Evolutionary conservation across 176 grass and related monocot genomes (phyloP), one percentile per base, ranked within the genome.

Genomic region (Aechmea fasciata): DNA sequence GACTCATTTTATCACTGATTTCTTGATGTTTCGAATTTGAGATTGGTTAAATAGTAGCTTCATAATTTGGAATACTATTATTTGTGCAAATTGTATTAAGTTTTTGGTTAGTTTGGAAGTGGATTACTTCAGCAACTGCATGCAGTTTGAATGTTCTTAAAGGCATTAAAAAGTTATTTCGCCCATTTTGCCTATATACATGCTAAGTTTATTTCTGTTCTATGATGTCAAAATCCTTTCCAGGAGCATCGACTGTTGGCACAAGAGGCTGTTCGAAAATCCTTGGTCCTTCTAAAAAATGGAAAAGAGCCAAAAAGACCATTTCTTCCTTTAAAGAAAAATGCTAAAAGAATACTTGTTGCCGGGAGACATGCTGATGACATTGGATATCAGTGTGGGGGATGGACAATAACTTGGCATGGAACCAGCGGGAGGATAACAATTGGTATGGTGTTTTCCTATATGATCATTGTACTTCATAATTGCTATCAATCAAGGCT

Each of bases 251-350:
- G 73, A 9, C 61, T 93, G 49, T 72, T 93, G 54, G 94, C 84
- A 55, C 85, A 82, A 67, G 87, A 85, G 69, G 94, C 87, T 52
- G 94, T 99, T 69, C 79, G 82, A 18, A 93, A 88, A 52, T 99
- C 94, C 70, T 75, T 93, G 64, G 94, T 99, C 59, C 83, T 99
- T 67, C 75, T 99, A 3, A 93, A 97, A 93, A 90, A 99, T 80
- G 87, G 87, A 69, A 99, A 99, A 68, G 75, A 88, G 64, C 50
- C 55, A 53, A 83, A 75, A 50, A 66, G 74, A 52, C 73, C 76
- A 11, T 87, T 99, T 76, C 87, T 99, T 82, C 94, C 94, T 65
- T 74, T 99, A 67, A 80, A 75, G 22, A 93, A 82, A 90, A 79
- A 88, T 77, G 82, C 69, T 13, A 90, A 89, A 85, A 82, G 79